Evolutionary conservation across 345 rosid genomes (phyloP), one percentile per base, ranked within the genome.

Genomic region (Sisymbrium irio): DNA sequence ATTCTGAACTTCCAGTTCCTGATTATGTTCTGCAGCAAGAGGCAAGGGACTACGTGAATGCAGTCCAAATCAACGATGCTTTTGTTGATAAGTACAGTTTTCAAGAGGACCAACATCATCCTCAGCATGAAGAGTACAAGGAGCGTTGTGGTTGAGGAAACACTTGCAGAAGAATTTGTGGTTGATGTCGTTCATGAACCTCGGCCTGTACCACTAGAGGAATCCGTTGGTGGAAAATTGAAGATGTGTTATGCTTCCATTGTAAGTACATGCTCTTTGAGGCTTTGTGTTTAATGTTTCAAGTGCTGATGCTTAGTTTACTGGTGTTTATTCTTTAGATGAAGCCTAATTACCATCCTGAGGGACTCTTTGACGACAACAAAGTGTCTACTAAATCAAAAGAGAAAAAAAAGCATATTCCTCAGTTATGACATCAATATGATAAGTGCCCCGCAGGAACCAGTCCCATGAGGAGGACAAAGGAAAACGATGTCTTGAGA

Each of bases 401-500:
- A 53, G 87, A 78, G 69, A 82, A 80, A 57, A 63, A 86, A 65
- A 78, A 67, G 71, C 86, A 91, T 39, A 83, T 87, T 5, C 81
- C 74, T 30, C 98, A 93, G 92, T 61, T 84, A 65, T 93, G 98
- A 97, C 98, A 93, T 53, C 28, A 35, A 22, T 87, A 86, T 35
- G 98, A 93, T 7, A 80, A 80, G 73, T 93, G 98, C 37, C 79
- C 92, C 3, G 85, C 84, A 59, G 89, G 87, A 19, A 94, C 97
- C 7, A 82, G 91, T 27, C 98, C 98, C n/a, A 59, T 94, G 30
- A 88, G 98, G 79, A 88, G 98, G 77, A 94, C 98, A 15, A 91
- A 87, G 70, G 55, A 77, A 65, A 92, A 91, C 41, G 98, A 94
- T 84, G 89, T 94, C 17, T 70, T 91, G 74, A 89, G 97, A 71